Evolutionary conservation across 2,329 filamentous ascomycete species (phyloP), one percentile per base, ranked within the genome.

Genomic region (Bertia moriformis): DNA sequence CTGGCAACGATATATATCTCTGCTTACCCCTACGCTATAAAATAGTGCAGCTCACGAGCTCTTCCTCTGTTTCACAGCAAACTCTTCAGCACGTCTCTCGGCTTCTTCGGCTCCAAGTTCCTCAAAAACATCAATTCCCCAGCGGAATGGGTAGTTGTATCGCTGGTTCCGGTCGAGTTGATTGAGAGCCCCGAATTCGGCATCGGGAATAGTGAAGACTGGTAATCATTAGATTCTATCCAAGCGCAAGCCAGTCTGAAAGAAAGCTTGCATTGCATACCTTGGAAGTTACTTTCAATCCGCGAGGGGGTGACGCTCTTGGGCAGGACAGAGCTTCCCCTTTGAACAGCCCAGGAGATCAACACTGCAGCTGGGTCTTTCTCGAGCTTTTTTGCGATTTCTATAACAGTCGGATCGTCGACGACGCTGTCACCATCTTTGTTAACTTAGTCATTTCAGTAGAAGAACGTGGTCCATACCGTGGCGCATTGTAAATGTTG

Each of bases 271-370:
- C n/a, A 27, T 27, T 27, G 22, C n/a, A 15, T 35, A 35, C 32
- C 32, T 35, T 35, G 32, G 15, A 67, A 58, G 39, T 71, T 72
- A 33, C 58, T 56, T 39, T 59, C 56, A 39, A 74, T 71, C 22
- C 69, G 57, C 12, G 58, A 57, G 1, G 65, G 59, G 0, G 67
- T 73, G 3, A 71, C 67, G 37, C 63, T 67, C 54, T 74, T 73
- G 14, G 69, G 66, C 29, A 74, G 51, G 4, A 70, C 68, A 4
- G 67, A 59, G 1, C 64, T 69, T 1, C 69, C 68, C 18, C 69
- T 58, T 48, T 71, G 64, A 5, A 73, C 57, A 12, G 61, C 65
- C 68, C 69, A 73, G 33, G 63, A 65, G 41, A 74, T 62, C 4
- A 74, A 56, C 4, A 74, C 50, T 43, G 69, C 64, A 1, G 68